Evolutionary conservation across 352 stramenopile species (phyloP), one percentile per base, ranked within the genome.

Genomic region (Blastocystis sp.): DNA sequence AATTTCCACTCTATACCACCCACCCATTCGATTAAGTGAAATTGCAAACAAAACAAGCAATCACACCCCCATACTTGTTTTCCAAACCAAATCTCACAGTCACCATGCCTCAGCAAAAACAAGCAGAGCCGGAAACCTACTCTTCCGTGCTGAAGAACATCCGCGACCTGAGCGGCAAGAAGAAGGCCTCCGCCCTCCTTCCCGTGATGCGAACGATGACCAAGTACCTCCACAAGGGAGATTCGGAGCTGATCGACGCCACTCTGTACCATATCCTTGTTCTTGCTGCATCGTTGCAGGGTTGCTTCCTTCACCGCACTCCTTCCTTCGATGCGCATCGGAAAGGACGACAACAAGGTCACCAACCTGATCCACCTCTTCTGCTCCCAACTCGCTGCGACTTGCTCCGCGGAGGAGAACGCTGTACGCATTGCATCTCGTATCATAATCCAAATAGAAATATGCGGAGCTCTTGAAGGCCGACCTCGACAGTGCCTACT

Each of bases 301-400:
- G 34, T 69, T 11, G 62, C 40, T 43, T 61, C 45, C 40, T 64
- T 61, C 61, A 61, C 14, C 21, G 9, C 21, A 79, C 69, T 79
- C 19, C 52, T 79, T 19, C 43, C 10, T 43, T 64, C 28, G n/a
- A 61, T 79, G 21, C 69, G 52, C 40, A 79, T 40, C 10, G 28
- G 40, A 21, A 79, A 79, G 53, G 69, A 79, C n/a, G 69, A 79
- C 9, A 79, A 79, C 53, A 79, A 79, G 43, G 69, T 79, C 9
- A 34, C 45, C 17, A 79, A 79, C 38, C 69, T 79, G 28, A 79
- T 79, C 38, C 69, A 79, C 43, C 69, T 79, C 21, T 79, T 64
- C 23, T 79, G 69, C 38, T 43, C 10, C 38, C 69, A 79, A 64
- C 45, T 43, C 19, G 41, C 69, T 5, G 62, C 5, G 9, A 9